phyloP scores from a whole-genome alignment of 2,329 filamentous ascomycete genomes.

The Grosmannia clavigera region DNA sequence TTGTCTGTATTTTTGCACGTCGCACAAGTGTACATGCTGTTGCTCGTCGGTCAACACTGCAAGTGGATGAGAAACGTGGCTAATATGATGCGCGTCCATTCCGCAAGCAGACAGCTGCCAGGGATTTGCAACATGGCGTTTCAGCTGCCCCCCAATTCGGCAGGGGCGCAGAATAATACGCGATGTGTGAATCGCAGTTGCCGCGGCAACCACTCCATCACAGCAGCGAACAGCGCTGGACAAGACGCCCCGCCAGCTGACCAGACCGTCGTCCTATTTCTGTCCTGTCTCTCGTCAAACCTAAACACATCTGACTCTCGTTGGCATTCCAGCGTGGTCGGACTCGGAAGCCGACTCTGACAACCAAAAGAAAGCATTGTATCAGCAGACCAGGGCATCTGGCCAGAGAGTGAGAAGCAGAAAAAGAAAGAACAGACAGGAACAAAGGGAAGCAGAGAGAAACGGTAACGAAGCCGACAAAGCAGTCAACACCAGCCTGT shows the following conservation, averaged over 20 bases:
- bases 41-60: no score
- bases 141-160: not conserved
- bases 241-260: not conserved
- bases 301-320: not conserved
- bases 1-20: not conserved
- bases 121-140: not conserved
- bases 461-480: not conserved
- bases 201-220: not conserved
- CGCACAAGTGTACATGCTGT: no score
- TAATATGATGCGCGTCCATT: no score
- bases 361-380: not conserved
- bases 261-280: not conserved
- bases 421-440: not conserved
- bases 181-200: not conserved
- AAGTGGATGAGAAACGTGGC: no score
- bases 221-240: not conserved
- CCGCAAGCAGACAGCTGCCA: no score
- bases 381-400: no score
- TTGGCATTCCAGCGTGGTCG: not conserved
- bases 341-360: not conserved
- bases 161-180: not conserved
- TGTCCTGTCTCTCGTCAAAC: not conserved
- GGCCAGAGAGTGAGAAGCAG: not conserved
- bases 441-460: not conserved
- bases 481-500: not conserved